Evolutionary conservation across 116 monocot genomes (phyloP), one percentile per base, ranked within the genome.

Genomic region (Cymodocea nodosa): DNA sequence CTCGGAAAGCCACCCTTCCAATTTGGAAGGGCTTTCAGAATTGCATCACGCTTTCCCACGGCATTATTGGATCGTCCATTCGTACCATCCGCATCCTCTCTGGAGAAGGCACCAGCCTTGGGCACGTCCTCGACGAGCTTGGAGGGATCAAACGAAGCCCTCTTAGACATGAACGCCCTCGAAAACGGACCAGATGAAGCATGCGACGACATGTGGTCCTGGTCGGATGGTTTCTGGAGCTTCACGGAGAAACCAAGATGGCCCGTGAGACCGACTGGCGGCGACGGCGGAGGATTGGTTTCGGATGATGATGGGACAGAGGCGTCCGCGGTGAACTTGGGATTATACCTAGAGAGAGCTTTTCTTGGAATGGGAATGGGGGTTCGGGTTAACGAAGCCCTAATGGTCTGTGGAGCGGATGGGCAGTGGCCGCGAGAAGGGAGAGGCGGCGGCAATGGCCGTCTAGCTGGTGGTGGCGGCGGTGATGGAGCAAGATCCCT

Each of bases 11-110:
- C 23, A n/a, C 62, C 77, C 11, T 90, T 72, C 68, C 77, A 81
- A 62, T 90, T 90, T 9, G 84, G 89, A 61, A 80, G 78, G 12
- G 77, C 12, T 39, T 68, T 77, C 35, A 75, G 56, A 35, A 68
- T 70, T 18, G 68, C 77, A 52, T 62, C 56, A 22, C 71, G 25
- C 22, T 50, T 50, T 19, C 55, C 12, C 15, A 23, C 24, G 12
- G 39, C 37, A 15, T 40, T 37, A 12, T 3, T 54, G 16, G 48
- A 13, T 35, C 14, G 1, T 19, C 30, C 36, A 59, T 6, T 36
- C 20, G 0, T 23, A 12, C 2, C 51, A 35, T 36, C 14, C 35
- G 13, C 65, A 4, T 17, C 66, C 1, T 13, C 39, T 4, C 34
- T 23, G 17, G n/a, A 24, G 68, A 18, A 17, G 52, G n/a, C 18